Conservation (phyloP, 2,329 filamentous ascomycete species). For the Claviceps fusiformis region DNA sequence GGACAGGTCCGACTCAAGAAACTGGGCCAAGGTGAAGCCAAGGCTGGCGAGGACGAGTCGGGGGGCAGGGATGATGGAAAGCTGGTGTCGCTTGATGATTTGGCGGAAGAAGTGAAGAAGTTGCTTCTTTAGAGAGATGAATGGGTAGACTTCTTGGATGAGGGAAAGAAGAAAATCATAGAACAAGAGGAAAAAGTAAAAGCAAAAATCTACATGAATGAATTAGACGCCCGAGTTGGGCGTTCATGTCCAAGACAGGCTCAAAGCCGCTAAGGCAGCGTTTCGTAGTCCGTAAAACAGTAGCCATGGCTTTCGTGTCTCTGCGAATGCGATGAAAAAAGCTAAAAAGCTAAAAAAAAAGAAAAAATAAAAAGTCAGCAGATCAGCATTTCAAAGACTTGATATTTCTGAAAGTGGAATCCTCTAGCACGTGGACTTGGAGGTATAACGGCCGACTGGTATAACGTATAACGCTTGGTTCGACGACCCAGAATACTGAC, state of each 20-base stretch:
- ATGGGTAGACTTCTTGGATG: background rate
- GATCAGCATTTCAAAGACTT: background rate
- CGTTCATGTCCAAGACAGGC: background rate
- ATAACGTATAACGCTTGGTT: background rate
- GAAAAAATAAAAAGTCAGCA: too few relatives aligned
- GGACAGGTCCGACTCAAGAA: constrained; percentile 83
- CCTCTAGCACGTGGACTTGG: background rate
- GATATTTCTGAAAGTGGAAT: background rate
- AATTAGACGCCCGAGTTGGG: background rate
- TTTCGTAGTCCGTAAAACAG: background rate
- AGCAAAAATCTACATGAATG: background rate
- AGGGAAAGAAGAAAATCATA: background rate
- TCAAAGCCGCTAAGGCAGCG: background rate
- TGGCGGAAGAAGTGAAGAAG: constrained; percentile 49
- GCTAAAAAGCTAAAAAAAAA: too few relatives aligned
- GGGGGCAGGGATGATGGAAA: constrained; percentile 77
- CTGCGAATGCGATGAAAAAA: background rate
- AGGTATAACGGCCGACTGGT: background rate
- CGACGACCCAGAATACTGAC: background rate
- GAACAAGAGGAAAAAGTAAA: background rate
- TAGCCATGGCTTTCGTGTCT: background rate
- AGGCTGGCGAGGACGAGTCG: constrained; percentile 59
- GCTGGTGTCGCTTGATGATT: constrained; percentile 48
- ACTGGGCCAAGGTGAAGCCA: constrained; percentile 58
- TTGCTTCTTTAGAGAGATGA: constrained; percentile 7